Percentiles rank a stretch among this genome's conserved stretches.
Conservation (phyloP, 2,329 filamentous ascomycete species). For the Teratosphaeria epicoccoides region DNA sequence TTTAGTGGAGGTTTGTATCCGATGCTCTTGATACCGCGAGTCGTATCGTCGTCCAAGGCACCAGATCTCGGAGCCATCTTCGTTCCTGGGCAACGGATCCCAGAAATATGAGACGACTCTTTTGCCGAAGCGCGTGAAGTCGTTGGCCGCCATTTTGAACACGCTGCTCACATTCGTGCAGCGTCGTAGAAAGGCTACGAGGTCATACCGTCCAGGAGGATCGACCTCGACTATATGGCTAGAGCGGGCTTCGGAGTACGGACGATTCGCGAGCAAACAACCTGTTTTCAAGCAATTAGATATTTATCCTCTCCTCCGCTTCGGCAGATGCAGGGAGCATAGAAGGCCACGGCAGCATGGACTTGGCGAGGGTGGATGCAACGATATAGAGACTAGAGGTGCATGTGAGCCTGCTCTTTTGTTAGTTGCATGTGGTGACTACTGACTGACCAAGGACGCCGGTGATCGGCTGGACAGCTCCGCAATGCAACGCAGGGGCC, state of each 20-base stretch:
- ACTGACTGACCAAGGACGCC: too few species aligned
- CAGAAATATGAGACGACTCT: conserved; percentile 84
- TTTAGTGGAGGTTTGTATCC: conserved; percentile 5
- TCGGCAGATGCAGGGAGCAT: not conserved
- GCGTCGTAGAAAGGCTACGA: not conserved
- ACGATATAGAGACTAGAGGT: not conserved
- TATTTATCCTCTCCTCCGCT: not conserved
- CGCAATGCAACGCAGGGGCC: not conserved
- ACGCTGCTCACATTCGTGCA: not conserved
- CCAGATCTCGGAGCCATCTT: conserved; percentile 69
- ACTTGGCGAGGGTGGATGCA: not conserved
- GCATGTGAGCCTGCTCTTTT: not conserved
- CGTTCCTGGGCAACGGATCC: conserved; percentile 80
- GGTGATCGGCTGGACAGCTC: not conserved
- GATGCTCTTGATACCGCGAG: conserved; percentile 18
- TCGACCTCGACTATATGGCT: too few species aligned
- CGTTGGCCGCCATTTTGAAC: conserved; percentile 36
- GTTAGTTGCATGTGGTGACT: too few species aligned
- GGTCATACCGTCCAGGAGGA: not conserved
- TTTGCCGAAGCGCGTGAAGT: conserved; percentile 63
- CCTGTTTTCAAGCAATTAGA: not conserved
- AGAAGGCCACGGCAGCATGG: not conserved
- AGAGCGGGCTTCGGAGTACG: too few species aligned
- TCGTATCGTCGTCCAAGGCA: conserved; percentile 56
- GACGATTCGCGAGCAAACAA: not conserved